phyloP scores from a whole-genome alignment of 441 rosid species.

The Sinapis alba region DNA sequence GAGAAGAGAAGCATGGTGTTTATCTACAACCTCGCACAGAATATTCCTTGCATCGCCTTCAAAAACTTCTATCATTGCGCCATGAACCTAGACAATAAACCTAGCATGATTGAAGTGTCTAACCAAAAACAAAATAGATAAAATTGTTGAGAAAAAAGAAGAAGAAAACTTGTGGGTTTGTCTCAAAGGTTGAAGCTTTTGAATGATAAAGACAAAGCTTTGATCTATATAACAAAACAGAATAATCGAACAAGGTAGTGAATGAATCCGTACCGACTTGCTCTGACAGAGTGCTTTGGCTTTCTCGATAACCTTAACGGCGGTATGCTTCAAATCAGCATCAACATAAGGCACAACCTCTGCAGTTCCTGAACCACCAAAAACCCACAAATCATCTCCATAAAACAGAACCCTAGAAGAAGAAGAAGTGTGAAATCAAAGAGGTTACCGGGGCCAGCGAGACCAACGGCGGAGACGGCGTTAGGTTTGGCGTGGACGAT shows the following conservation, averaged over 20 bases:
- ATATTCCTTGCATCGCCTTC: conserved; percentile 94
- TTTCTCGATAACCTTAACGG: conserved; percentile 63
- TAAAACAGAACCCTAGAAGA: neutral
- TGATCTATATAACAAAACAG: neutral
- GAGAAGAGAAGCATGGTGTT: conserved; percentile 75
- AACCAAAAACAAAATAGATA: neutral
- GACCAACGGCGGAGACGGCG: conserved; percentile 56
- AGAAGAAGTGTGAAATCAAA: neutral
- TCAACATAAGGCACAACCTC: conserved; percentile 75
- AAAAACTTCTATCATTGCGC: conserved; percentile 48
- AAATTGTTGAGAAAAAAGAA: neutral
- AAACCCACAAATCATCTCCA: neutral
- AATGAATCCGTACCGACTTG: conserved; percentile 52
- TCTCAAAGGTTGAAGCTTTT: neutral
- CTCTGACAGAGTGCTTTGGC: conserved; percentile 56
- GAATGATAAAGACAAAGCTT: neutral
- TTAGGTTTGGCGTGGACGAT: conserved; percentile 75
- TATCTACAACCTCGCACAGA: conserved; percentile 86
- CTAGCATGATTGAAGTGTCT: neutral
- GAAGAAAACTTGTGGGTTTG: neutral
- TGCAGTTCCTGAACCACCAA: conserved; percentile 61
- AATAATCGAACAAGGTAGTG: neutral
- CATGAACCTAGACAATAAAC: conserved; percentile 53
- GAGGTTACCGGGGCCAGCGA: conserved; percentile 75
- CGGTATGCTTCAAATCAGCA: conserved; percentile 66